Conservation (phyloP, 2,329 filamentous ascomycete genomes). For the Ceratocystis diversiconidia region DNA sequence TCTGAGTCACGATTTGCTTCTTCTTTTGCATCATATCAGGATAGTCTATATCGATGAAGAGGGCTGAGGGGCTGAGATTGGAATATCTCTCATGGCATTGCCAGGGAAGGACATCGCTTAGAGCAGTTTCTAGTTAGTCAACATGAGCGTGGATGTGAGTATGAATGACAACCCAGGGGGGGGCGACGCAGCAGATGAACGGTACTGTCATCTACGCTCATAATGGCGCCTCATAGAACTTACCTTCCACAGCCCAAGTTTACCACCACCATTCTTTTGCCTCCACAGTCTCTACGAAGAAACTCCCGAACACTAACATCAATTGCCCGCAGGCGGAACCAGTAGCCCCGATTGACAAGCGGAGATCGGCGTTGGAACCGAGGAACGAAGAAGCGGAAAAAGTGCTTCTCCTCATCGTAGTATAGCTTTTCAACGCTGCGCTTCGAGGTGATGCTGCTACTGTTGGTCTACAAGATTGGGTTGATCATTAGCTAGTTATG, state of each 20-base stretch:
- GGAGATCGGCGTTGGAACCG: slow-evolving; percentile 75
- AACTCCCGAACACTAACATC: slow-evolving; percentile 63
- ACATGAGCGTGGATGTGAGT: slow-evolving; percentile 5
- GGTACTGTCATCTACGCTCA: background rate
- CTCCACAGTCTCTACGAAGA: slow-evolving; percentile 33
- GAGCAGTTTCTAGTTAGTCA: background rate
- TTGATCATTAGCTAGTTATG: slow-evolving; percentile 9
- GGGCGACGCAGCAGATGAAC: background rate
- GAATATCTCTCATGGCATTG: slow-evolving; percentile 59
- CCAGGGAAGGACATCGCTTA: slow-evolving; percentile 74
- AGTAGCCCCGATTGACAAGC: slow-evolving; percentile 80
- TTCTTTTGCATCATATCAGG: slow-evolving; percentile 66
- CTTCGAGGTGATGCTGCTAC: slow-evolving; percentile 83
- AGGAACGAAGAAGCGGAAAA: slow-evolving; percentile 74
- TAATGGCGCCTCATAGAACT: slow-evolving; percentile 25
- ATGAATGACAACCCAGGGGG: background rate
- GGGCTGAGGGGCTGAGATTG: slow-evolving; percentile 39
- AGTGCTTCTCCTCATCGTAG: slow-evolving; percentile 61
- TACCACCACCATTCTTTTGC: slow-evolving; percentile 56
- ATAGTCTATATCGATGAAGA: slow-evolving; percentile 79
- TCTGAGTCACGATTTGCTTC: slow-evolving; percentile 49
- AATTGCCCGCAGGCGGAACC: slow-evolving; percentile 70
- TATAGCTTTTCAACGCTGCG: slow-evolving; percentile 85
- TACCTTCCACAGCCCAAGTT: slow-evolving; percentile 86
- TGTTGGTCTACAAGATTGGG: slow-evolving; percentile 53